Evolutionary conservation across 2,329 filamentous ascomycete genomes (phyloP), one percentile per base, ranked within the genome.

Genomic region (Thelonectria rubi): DNA sequence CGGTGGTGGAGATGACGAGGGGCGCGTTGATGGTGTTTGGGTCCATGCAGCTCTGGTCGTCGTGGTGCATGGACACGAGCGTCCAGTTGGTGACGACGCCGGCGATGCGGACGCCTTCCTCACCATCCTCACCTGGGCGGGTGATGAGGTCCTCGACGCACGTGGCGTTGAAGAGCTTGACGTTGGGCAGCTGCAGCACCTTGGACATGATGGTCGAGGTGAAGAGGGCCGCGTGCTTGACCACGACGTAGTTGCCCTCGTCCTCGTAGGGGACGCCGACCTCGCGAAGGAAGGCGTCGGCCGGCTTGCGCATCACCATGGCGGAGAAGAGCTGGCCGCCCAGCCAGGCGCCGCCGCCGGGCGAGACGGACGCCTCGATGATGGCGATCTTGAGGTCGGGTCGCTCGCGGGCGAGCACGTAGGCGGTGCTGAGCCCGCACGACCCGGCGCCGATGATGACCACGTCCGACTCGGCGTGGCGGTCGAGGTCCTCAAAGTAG

Each of bases 21-120:
- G 93, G 93, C 0, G 93, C 92, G 75, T 97, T 97, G 86, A 97
- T 97, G 72, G 93, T 97, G 86, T 95, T 97, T 69, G 93, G 93
- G 77, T 97, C 94, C 93, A 97, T 97, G 89, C 93, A 97, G 64
- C 88, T 91, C 81, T 97, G 93, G 76, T 94, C 91, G 75, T 93
- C 91, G 78, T 94, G 91, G 78, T 94, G 90, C 84, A 94, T 91
- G 45, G 89, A 87, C 50, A 97, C 93, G 24, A 97, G 85, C 1
- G 93, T 97, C 93, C 93, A 97, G 85, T 97, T 97, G 73, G 92
- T 96, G 57, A 97, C 94, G 1, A 97, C 93, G 72, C 93, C 93
- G 9, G 92, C 91, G 67, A 97, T 89, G 65, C 91, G 88, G 45
- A 96, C 79, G 10, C 74, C 76, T n/a, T n/a, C n/a, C 14, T 81